phyloP scores from a whole-genome alignment of 345 rosid species.

The Hibiscus trionum region DNA sequence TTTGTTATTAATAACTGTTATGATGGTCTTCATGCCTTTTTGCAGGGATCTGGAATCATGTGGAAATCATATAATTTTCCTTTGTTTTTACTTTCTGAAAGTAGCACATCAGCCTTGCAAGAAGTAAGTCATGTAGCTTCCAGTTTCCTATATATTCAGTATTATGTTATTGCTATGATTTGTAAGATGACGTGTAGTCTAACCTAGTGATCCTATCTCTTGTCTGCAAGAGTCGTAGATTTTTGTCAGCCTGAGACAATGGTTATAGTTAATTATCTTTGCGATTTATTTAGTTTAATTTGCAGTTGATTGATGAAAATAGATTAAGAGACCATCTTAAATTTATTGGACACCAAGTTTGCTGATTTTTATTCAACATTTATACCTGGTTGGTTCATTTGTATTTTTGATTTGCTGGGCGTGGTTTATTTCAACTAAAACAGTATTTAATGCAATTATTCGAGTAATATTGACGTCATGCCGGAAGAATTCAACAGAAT shows the following conservation, averaged over 20 bases:
- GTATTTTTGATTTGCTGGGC: not conserved
- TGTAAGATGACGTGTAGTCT: not conserved
- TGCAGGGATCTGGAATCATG: constrained; percentile 89
- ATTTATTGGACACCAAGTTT: not conserved
- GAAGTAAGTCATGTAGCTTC: constrained; percentile 47
- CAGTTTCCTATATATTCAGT: constrained; percentile 6
- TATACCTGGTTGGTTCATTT: not conserved
- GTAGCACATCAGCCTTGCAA: constrained; percentile 46
- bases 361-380: not conserved
- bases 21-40: not conserved
- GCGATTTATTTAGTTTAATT: not conserved
- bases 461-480: not conserved
- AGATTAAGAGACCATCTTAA: not conserved
- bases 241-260: not conserved
- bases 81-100: constrained; percentile 64
- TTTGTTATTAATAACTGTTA: constrained; percentile 2
- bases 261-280: not conserved
- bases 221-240: not conserved
- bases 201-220: not conserved
- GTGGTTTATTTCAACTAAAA: not conserved
- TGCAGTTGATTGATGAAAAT: not conserved
- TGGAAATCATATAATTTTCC: constrained; percentile 77
- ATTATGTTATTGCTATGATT: constrained; percentile 5
- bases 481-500: not conserved
- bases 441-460: not conserved